phyloP scores from a whole-genome alignment of 148 eudicot genomes.

The Arctostaphylos glauca region DNA sequence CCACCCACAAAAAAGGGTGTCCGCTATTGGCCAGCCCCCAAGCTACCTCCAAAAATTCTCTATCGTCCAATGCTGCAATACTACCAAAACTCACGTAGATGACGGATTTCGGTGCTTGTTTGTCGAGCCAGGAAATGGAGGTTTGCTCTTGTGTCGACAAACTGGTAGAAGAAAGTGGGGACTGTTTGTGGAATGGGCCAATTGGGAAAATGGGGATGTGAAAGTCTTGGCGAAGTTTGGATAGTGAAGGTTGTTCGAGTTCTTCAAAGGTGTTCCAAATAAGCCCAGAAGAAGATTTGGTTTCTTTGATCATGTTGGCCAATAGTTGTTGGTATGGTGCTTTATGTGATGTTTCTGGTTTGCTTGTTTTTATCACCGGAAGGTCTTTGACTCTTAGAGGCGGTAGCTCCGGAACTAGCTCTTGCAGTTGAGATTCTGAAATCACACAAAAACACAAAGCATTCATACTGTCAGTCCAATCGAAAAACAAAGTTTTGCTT shows the following conservation, averaged over 20 bases:
- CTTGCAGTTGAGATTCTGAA: too few species aligned
- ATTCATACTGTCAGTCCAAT: too few species aligned
- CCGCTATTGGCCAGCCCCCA: conserved; percentile 46
- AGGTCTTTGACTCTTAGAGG: too few species aligned
- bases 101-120: conserved; percentile 43
- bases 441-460: too few species aligned
- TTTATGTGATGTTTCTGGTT: too few species aligned
- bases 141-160: conserved; percentile 24
- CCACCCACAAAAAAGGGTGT: conserved; percentile 64
- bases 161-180: conserved; percentile 27
- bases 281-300: conserved; percentile 39
- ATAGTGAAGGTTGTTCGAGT: too few species aligned
- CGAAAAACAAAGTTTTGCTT: too few species aligned
- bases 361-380: too few species aligned
- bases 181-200: conserved; percentile 52
- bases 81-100: conserved; percentile 65
- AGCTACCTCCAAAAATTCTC: conserved; percentile 43
- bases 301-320: conserved; percentile 18
- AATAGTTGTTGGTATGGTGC: too few species aligned
- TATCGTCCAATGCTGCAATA: conserved; percentile 27
- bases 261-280: conserved; percentile 39
- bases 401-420: too few species aligned
- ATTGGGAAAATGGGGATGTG: conserved; percentile 31
- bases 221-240: too few species aligned
- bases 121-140: conserved; percentile 52